These are phyloP conservation scores for Pleurotus citrinopileatus DNA, from an alignment of 768 basidiomycete species.

Conservation along the genomic window DNA sequence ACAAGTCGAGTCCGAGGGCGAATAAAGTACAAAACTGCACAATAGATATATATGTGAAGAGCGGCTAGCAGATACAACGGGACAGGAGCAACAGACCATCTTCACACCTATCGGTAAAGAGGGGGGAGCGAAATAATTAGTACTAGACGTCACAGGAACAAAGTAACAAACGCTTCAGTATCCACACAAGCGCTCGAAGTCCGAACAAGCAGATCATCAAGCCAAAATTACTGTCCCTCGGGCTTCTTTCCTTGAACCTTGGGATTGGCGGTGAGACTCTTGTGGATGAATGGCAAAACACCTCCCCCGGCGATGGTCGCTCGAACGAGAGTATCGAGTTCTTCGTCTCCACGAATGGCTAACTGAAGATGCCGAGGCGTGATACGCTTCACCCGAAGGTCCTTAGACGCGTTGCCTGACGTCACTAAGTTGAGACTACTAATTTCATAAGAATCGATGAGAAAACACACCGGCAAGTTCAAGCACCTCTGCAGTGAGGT, in stretches of 20 bases:
- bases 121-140: slow-evolving; percentile 4
- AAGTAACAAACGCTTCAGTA: slow-evolving; percentile 2
- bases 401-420: slow-evolving; percentile 93
- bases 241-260: slow-evolving; percentile 48
- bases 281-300: slow-evolving; percentile 87
- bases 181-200: neutral
- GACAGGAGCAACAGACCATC: neutral
- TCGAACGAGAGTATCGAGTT: slow-evolving; percentile 91
- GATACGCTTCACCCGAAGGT: slow-evolving; percentile 95
- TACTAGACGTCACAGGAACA: slow-evolving; percentile 3
- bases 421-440: neutral
- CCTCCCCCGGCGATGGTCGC: slow-evolving; percentile 93
- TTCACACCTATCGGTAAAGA: neutral
- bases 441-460: neutral
- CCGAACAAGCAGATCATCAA: no score
- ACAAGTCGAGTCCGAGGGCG: no score
- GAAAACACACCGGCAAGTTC: slow-evolving; percentile 82
- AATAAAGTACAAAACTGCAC: no score
- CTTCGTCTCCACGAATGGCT: slow-evolving; percentile 96
- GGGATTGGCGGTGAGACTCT: slow-evolving; percentile 60
- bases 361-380: slow-evolving; percentile 94
- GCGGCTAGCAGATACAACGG: slow-evolving; percentile 7
- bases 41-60: neutral
- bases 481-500: slow-evolving; percentile 93
- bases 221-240: slow-evolving; percentile 17